These are phyloP conservation scores for Nevesoporus exiguus DNA, from an alignment of 768 basidiomycete species.

Conservation along the genomic window DNA sequence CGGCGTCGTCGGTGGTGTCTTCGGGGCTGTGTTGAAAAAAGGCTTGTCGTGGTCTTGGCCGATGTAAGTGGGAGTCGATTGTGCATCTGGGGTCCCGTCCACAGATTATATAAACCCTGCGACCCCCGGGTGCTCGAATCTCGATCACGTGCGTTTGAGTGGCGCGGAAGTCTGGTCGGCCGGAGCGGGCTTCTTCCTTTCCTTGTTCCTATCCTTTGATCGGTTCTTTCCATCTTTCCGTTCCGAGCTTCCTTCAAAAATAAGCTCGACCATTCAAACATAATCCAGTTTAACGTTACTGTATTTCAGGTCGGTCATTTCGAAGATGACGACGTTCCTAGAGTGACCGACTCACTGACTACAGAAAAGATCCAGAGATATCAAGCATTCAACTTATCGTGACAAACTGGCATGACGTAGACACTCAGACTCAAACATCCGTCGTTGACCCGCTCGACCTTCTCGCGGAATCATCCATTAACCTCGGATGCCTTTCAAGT, in stretches of 20 bases:
- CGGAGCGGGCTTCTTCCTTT: neutral
- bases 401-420: neutral
- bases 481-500: neutral
- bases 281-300: neutral
- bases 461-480: neutral
- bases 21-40: constrained; percentile 24
- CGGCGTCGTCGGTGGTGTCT: no score
- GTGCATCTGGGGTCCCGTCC: constrained; percentile 16
- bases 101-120: constrained; percentile 18
- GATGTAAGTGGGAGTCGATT: constrained; percentile 23
- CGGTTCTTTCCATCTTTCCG: neutral
- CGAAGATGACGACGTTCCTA: neutral
- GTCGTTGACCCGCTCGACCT: neutral
- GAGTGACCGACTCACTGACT: neutral
- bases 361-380: neutral
- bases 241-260: neutral
- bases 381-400: neutral
- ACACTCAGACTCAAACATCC: neutral
- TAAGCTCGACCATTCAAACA: neutral
- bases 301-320: neutral
- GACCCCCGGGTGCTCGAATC: constrained; percentile 5
- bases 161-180: neutral
- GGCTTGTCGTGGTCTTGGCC: constrained; percentile 19
- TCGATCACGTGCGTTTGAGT: constrained; percentile 12
- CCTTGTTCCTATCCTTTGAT: neutral